Evolutionary conservation across 2,329 filamentous ascomycete genomes (phyloP).

Genomic region (Talaromyces sp.): DNA sequence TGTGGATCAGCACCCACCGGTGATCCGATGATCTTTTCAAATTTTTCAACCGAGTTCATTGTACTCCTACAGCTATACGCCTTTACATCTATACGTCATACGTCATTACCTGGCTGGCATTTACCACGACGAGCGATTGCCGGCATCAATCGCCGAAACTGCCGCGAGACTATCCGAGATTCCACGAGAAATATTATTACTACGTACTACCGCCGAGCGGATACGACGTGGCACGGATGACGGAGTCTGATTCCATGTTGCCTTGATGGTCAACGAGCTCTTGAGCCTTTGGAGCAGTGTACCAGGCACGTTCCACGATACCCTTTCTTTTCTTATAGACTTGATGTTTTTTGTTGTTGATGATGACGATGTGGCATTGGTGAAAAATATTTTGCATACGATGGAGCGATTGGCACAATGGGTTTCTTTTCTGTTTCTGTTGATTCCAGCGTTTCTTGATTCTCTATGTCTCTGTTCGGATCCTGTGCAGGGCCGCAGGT

Average conservation of each 20-base stretch:
- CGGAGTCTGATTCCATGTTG: background rate
- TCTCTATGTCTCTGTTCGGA: background rate
- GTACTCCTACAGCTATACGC: background rate
- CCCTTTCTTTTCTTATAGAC: slow-evolving; percentile 1
- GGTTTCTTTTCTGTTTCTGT: background rate
- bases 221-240: background rate
- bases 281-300: background rate
- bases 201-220: background rate
- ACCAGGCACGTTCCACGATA: slow-evolving; percentile 9
- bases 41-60: background rate
- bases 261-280: background rate
- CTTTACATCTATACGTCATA: background rate
- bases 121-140: background rate
- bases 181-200: background rate
- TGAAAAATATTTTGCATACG: slow-evolving; percentile 7
- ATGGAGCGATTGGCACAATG: slow-evolving; percentile 3
- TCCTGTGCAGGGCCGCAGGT: background rate
- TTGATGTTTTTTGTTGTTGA: background rate
- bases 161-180: no score
- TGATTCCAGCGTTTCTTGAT: background rate
- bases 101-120: background rate
- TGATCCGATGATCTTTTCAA: slow-evolving; percentile 10
- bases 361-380: background rate
- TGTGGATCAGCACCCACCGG: slow-evolving; percentile 38
- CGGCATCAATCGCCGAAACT: background rate